phyloP scores from a whole-genome alignment of 108 stramenopile species.

The Epithemia pelagica region DNA sequence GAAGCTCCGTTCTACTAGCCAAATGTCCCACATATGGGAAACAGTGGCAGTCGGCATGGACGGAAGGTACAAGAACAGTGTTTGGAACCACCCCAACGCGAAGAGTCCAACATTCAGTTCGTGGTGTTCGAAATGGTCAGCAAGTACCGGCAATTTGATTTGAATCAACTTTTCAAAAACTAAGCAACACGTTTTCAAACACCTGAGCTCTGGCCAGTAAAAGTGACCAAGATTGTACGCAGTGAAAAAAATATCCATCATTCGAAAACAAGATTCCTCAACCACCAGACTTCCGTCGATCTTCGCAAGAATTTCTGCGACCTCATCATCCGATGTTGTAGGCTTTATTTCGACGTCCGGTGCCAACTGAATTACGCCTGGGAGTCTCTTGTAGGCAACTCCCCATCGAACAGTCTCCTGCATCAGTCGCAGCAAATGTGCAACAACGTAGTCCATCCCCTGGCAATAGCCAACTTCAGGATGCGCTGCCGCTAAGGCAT shows the following conservation, averaged over 20 bases:
- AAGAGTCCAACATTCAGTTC: conserved; percentile 85
- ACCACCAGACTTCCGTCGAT: conserved; percentile 52
- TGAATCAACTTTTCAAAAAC: conserved; percentile 80
- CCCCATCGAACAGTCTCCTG: conserved; percentile 77
- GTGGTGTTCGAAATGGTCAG: conserved; percentile 88
- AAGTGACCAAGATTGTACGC: conserved; percentile 78
- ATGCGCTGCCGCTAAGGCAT: conserved; percentile 73
- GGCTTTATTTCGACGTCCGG: neutral
- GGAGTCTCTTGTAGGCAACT: conserved; percentile 45
- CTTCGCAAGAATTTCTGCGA: conserved; percentile 17
- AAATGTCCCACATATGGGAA: conserved; percentile 90
- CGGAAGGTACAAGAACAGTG: conserved; percentile 82
- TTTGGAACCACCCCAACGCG: conserved; percentile 90
- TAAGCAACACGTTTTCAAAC: conserved; percentile 76
- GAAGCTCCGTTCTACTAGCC: conserved; percentile 84
- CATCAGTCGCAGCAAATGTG: conserved; percentile 77
- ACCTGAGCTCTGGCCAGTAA: conserved; percentile 84
- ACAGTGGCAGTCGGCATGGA: conserved; percentile 88
- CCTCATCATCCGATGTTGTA: neutral
- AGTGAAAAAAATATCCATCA: conserved; percentile 78
- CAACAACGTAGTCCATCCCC: conserved; percentile 88
- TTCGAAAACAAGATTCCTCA: conserved; percentile 67
- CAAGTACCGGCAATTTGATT: conserved; percentile 78
- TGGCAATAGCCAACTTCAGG: conserved; percentile 83
- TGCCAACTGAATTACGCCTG: conserved; percentile 19